These are phyloP conservation scores for Botrytis cinerea DNA, from an alignment of 2,329 filamentous ascomycete species.

Conservation along the genomic window DNA sequence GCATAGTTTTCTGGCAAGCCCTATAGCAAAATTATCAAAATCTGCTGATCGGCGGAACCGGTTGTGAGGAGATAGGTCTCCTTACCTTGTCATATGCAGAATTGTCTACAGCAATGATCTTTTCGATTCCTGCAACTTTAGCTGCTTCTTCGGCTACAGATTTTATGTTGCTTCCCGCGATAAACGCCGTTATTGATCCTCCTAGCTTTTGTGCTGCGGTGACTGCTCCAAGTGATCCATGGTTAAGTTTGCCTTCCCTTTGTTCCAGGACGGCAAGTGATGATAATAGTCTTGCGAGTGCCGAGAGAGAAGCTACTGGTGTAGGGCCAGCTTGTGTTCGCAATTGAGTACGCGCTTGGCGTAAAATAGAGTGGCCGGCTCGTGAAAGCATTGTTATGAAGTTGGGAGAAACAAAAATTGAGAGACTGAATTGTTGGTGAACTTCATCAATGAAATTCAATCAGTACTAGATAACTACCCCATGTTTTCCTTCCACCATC, in stretches of 20 bases:
- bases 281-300: conserved; percentile 71
- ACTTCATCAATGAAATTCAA: conserved; percentile 13
- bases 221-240: conserved; percentile 79
- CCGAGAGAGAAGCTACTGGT: conserved; percentile 48
- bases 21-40: conserved; percentile 46
- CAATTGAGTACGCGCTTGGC: conserved; percentile 46
- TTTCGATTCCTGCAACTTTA: conserved; percentile 87
- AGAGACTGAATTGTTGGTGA: conserved; percentile 23
- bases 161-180: conserved; percentile 80
- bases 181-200: conserved; percentile 80
- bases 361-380: conserved; percentile 36
- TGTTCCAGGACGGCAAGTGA: conserved; percentile 93
- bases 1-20: conserved; percentile 92
- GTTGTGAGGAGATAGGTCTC: not conserved
- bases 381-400: conserved; percentile 40
- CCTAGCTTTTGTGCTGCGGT: conserved; percentile 86
- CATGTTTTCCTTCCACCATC: conserved; percentile 18
- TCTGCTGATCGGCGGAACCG: not conserved
- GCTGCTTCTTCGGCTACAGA: conserved; percentile 77
- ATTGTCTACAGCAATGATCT: conserved; percentile 87
- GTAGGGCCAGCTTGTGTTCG: conserved; percentile 44
- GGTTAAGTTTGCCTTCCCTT: conserved; percentile 81
- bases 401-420: conserved; percentile 18
- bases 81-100: conserved; percentile 85
- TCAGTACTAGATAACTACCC: conserved; percentile 7